Evolutionary conservation across 257 asterid genomes (phyloP).

Genomic region (Fraxinus quadrangulata): DNA sequence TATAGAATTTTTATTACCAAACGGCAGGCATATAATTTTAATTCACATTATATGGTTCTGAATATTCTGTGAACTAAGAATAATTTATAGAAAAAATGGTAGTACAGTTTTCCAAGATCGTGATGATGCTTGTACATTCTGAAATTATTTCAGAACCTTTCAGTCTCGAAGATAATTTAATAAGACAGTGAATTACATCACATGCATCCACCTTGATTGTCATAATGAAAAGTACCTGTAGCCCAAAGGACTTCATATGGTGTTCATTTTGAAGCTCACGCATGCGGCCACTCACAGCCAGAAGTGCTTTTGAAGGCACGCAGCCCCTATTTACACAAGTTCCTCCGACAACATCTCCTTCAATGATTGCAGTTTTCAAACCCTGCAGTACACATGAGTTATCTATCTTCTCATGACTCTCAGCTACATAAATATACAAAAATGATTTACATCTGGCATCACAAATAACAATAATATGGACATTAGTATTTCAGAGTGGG

Average conservation of each 20-base stretch:
- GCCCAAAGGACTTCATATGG: conserved; percentile 82
- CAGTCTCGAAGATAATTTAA: conserved; percentile 11
- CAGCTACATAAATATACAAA: conserved; percentile 18
- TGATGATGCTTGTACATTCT: conserved; percentile 2
- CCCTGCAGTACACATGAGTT: conserved; percentile 51
- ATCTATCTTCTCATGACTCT: conserved; percentile 2
- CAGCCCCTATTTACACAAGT: conserved; percentile 92
- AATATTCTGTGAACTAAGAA: conserved; percentile 13
- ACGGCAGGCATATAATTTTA: background rate
- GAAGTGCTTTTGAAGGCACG: conserved; percentile 91
- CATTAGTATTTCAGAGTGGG: background rate
- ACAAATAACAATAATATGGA: background rate
- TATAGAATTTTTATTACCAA: background rate
- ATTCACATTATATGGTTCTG: conserved; percentile 3
- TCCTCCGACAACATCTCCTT: conserved; percentile 89
- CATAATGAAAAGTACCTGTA: conserved; percentile 60
- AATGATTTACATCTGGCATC: conserved; percentile 19
- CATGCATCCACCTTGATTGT: background rate
- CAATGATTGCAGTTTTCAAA: conserved; percentile 82
- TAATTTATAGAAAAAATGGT: conserved; percentile 10
- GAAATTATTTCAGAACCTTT: background rate
- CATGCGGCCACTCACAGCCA: conserved; percentile 93
- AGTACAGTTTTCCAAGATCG: background rate
- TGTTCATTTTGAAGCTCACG: conserved; percentile 86
- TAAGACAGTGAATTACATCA: conserved; percentile 8